phyloP scores from a whole-genome alignment of 1,284 basidiomycete species.

The Rhizoctonia solani region DNA sequence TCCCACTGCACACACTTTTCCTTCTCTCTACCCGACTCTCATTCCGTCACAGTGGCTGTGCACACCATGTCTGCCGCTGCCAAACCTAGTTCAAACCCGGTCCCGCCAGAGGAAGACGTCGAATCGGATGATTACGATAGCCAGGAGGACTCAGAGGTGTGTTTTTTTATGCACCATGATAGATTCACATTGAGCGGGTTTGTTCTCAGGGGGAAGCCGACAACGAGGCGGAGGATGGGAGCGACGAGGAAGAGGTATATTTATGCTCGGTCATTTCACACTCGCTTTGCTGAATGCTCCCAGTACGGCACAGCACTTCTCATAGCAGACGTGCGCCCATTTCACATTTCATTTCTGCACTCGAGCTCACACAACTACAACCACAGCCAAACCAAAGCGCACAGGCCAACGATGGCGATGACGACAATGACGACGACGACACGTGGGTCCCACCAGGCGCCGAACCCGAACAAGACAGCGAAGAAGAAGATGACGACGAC shows the following conservation, averaged over 20 bases:
- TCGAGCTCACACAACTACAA: too few relatives aligned
- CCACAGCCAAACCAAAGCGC: too few relatives aligned
- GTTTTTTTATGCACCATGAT: neutral
- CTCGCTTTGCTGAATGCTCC: too few relatives aligned
- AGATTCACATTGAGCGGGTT: neutral
- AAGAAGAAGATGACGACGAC: constrained; percentile 6
- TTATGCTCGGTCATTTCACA: neutral
- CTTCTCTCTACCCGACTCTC: too few relatives aligned
- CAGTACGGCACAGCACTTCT: constrained; percentile 17
- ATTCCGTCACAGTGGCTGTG: neutral
- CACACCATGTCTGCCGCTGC: neutral
- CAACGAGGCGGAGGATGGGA: neutral
- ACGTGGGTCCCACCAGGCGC: constrained; percentile 15
- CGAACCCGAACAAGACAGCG: constrained; percentile 13
- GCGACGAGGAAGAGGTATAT: constrained; percentile 5
- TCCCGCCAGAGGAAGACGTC: neutral
- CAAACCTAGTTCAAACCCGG: neutral
- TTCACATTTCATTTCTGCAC: too few relatives aligned
- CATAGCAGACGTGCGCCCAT: constrained; percentile 6
- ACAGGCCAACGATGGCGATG: too few relatives aligned
- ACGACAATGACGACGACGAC: constrained; percentile 12
- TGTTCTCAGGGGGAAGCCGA: constrained; percentile 3
- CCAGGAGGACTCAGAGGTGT: constrained; percentile 13
- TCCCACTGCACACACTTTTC: too few relatives aligned
- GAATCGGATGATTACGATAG: constrained; percentile 24